phyloP scores from a whole-genome alignment of 2,329 filamentous ascomycete genomes.

The Paecilomyces formosus region DNA sequence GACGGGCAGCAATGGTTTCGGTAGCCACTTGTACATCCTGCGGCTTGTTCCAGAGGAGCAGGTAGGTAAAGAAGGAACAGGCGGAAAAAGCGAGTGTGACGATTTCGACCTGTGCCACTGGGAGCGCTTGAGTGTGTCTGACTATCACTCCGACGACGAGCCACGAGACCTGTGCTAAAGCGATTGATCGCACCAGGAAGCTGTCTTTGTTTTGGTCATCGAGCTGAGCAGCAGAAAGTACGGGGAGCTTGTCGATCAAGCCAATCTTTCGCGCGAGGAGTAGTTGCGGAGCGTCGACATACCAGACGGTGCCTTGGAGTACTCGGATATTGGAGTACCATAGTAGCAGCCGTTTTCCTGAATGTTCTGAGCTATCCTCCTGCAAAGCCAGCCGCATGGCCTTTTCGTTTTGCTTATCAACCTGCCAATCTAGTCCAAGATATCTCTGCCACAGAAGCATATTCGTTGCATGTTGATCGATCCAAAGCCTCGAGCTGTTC shows the following conservation, averaged over 20 bases:
- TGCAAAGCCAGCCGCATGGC: background rate
- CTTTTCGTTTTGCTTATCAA: background rate
- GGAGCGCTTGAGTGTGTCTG: conserved; percentile 13
- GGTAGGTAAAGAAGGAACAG: conserved; percentile 11
- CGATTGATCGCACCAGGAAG: conserved; percentile 15
- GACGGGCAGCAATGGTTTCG: conserved; percentile 6
- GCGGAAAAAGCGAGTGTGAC: conserved; percentile 15
- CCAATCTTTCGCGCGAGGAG: conserved; percentile 10
- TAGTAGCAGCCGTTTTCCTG: background rate
- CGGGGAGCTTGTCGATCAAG: conserved; percentile 13
- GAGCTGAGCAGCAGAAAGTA: conserved; percentile 9
- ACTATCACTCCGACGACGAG: conserved; percentile 14
- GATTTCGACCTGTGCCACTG: conserved; percentile 16
- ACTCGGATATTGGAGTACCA: background rate
- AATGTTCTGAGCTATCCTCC: background rate
- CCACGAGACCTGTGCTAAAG: conserved; percentile 16
- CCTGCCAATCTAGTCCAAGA: background rate
- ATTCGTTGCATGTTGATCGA: background rate
- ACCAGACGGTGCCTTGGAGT: background rate
- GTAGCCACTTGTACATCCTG: conserved; percentile 11
- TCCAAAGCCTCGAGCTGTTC: background rate
- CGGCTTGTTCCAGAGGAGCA: conserved; percentile 12
- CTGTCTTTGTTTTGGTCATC: conserved; percentile 17
- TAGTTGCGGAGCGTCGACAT: conserved; percentile 9
- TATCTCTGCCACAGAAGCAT: background rate